Evolutionary conservation across 306 rosid genomes (phyloP).

Genomic region (Cicer arietinum): DNA sequence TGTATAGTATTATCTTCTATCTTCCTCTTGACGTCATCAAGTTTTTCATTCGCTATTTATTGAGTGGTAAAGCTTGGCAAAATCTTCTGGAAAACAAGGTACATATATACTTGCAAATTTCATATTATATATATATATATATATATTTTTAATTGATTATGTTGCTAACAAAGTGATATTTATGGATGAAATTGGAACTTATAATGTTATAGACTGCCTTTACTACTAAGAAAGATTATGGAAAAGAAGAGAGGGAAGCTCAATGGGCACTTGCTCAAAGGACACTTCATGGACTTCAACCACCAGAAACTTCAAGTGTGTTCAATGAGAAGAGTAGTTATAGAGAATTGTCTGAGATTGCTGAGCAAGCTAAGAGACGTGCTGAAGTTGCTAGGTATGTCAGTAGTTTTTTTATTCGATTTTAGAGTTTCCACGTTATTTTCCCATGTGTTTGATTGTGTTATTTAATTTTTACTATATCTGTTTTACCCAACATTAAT

Average conservation of each 20-base stretch:
- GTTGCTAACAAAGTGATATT: no score
- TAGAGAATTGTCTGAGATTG: constrained; percentile 94
- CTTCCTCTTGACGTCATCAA: constrained; percentile 82
- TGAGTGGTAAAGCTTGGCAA: constrained; percentile 94
- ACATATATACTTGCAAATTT: not conserved
- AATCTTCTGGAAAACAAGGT: constrained; percentile 94
- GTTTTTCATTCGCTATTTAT: constrained; percentile 76
- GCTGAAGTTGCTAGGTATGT: constrained; percentile 96
- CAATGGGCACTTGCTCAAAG: constrained; percentile 99
- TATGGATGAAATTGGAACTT: not conserved
- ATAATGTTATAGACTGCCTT: constrained; percentile 79
- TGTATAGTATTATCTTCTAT: constrained; percentile 83
- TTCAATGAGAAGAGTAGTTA: constrained; percentile 83
- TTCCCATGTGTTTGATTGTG: no score
- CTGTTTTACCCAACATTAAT: not conserved
- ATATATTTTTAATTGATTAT: no score
- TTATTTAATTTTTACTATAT: no score
- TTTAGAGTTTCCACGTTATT: no score
- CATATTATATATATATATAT: no score
- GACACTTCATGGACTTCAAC: constrained; percentile 93
- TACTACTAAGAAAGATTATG: constrained; percentile 98
- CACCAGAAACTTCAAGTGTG: constrained; percentile 65
- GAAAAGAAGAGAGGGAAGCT: constrained; percentile 95
- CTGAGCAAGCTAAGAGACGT: constrained; percentile 96
- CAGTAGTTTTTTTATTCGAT: no score